Conservation (phyloP, 768 basidiomycete species). For the Lactifluus piperatus region DNA sequence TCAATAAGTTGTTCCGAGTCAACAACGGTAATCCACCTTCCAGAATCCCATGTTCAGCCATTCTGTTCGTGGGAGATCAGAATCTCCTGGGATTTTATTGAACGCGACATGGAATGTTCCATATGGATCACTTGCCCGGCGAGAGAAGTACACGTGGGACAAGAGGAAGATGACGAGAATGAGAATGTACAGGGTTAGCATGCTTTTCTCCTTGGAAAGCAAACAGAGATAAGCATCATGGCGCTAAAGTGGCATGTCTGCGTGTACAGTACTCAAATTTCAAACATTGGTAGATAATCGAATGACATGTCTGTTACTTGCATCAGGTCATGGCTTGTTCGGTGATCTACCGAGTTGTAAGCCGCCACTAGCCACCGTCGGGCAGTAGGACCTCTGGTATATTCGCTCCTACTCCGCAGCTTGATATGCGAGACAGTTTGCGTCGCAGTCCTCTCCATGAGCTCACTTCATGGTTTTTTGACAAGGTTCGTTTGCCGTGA, state of each 20-base stretch:
- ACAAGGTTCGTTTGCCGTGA: conserved; percentile 11
- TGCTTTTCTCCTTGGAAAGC: not conserved
- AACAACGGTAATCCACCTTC: conserved; percentile 34
- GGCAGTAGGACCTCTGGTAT: not conserved
- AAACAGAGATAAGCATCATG: not conserved
- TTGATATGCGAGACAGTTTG: not conserved
- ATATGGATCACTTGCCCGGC: conserved; percentile 38
- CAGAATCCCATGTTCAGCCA: conserved; percentile 70
- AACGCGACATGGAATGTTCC: conserved; percentile 48
- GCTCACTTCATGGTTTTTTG: conserved; percentile 6
- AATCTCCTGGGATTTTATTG: conserved; percentile 35
- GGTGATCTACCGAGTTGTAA: too few species aligned
- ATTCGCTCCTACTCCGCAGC: not conserved
- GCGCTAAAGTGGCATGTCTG: not conserved
- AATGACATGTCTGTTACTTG: too few species aligned
- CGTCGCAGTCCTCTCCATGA: not conserved
- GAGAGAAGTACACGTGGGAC: not conserved
- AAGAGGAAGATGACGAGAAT: not conserved
- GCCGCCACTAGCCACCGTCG: not conserved
- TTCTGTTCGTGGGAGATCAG: conserved; percentile 39
- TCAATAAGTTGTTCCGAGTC: not conserved
- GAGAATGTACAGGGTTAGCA: not conserved
- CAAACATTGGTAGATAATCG: too few species aligned
- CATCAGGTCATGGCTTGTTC: too few species aligned
- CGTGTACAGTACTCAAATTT: too few species aligned